Base-by-base conservation (phyloP, 2,329 filamentous ascomycete genomes). In the Epicoccum sorghinum region DNA sequence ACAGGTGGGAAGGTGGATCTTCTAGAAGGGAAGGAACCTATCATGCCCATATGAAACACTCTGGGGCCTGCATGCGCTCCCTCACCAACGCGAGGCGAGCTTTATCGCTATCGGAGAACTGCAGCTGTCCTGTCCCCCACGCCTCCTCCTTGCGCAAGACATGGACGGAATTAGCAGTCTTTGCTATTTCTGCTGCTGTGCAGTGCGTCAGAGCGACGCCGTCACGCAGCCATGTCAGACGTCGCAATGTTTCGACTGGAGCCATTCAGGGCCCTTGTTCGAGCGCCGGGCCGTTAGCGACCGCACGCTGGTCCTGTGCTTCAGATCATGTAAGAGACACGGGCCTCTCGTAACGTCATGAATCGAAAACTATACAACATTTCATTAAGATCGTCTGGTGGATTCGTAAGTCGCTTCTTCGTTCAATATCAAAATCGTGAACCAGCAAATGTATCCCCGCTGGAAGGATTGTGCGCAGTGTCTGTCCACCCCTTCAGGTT, bases 21-120 rank as follows among this genome's bases (percentile, higher is more conserved):
- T 46, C 48, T 42, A 53, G 50, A 53, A 53, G 39, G 18, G 50
- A 53, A 53, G 45, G 44, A 47, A 53, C 50, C 43, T 29, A 33
- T 24, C 27, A 29, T 18, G 18, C 18, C 18, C 18, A 18, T 18
- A 18, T 53, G 50, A 53, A 55, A 55, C 52, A 50, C 33, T 18
- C 45, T 44, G 35, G 18, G 18, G 18, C 18, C 18, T 54, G 50
- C 32, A n/a, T 14, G 23, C 33, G 36, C 37, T 30, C 37, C 29
- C 45, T 13, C 43, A 22, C 46, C 29, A 49, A 41, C 41, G 30
- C 36, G 24, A 47, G 47, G 46, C 52, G 41, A 43, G 23, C 32
- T 24, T 27, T 39, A 38, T 41, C 37, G 30, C 32, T 50, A 47
- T 49, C 45, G 36, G 29, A 13, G 36, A 27, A 32, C 32, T 38